Conservation (phyloP, 2,329 filamentous ascomycete genomes). For the Myriosclerotinia curreyana region DNA sequence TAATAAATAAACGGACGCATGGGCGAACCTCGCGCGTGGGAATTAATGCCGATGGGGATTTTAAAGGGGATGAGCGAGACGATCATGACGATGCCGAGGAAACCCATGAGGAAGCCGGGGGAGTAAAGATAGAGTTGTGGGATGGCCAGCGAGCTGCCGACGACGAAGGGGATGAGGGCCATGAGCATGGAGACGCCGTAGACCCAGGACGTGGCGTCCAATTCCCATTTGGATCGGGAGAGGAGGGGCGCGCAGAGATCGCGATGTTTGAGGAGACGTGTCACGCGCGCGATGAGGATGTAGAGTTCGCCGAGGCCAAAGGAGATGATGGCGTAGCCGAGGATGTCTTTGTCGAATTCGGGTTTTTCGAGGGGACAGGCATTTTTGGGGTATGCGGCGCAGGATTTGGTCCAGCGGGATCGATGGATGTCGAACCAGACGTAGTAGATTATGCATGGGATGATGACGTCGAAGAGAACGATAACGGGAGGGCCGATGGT, state of each 20-base stretch:
- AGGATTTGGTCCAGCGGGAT: slow-evolving; percentile 24
- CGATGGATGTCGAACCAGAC: slow-evolving; percentile 21
- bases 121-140: slow-evolving; percentile 44
- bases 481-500: slow-evolving; percentile 31
- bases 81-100: slow-evolving; percentile 74
- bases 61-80: slow-evolving; percentile 76
- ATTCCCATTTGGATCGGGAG: slow-evolving; percentile 29
- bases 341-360: slow-evolving; percentile 28
- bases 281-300: slow-evolving; percentile 26
- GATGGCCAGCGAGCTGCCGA: slow-evolving; percentile 26
- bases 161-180: slow-evolving; percentile 31
- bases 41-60: slow-evolving; percentile 44
- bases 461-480: slow-evolving; percentile 29
- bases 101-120: slow-evolving; percentile 80
- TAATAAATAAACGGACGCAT: slow-evolving; percentile 32
- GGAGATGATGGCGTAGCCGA: slow-evolving; percentile 29
- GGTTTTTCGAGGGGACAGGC: slow-evolving; percentile 25
- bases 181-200: slow-evolving; percentile 30
- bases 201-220: slow-evolving; percentile 32
- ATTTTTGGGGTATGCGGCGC: slow-evolving; percentile 19
- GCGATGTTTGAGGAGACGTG: slow-evolving; percentile 24
- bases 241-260: slow-evolving; percentile 31
- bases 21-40: slow-evolving; percentile 28
- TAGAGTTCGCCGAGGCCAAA: slow-evolving; percentile 31
- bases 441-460: slow-evolving; percentile 33